Conservation (phyloP, 176 grass and related monocot species). For the Oryza brachyantha region DNA sequence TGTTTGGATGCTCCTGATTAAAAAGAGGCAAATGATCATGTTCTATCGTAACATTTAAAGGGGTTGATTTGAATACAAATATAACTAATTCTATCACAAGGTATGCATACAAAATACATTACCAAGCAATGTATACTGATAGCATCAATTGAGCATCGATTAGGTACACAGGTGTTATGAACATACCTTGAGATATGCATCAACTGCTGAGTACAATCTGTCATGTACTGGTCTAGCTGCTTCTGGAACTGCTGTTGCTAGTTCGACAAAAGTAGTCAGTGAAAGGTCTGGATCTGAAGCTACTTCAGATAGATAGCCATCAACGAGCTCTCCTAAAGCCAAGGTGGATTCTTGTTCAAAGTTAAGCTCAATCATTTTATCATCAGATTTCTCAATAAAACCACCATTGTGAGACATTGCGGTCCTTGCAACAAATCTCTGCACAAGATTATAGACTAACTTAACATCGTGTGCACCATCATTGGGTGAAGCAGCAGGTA, state of each 20-base stretch:
- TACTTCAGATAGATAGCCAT: slow-evolving; percentile 82
- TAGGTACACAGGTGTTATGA: slow-evolving; percentile 16
- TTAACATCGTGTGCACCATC: slow-evolving; percentile 59
- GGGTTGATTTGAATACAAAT: neutral
- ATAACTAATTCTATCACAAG: too few species aligned
- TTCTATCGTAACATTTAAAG: neutral
- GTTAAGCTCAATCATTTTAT: slow-evolving; percentile 70
- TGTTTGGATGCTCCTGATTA: slow-evolving; percentile 66
- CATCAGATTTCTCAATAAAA: slow-evolving; percentile 61
- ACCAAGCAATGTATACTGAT: neutral
- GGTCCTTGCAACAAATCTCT: slow-evolving; percentile 67
- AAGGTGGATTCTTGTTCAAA: slow-evolving; percentile 65
- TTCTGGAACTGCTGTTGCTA: slow-evolving; percentile 74
- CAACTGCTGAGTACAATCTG: slow-evolving; percentile 74
- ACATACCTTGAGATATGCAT: slow-evolving; percentile 94
- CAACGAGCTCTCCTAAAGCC: slow-evolving; percentile 77
- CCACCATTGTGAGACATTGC: slow-evolving; percentile 35
- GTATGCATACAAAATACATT: neutral
- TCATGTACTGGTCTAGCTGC: slow-evolving; percentile 72
- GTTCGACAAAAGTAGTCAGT: slow-evolving; percentile 68
- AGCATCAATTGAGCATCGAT: neutral
- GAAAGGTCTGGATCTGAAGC: slow-evolving; percentile 71
- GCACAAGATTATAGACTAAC: slow-evolving; percentile 74
- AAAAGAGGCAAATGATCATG: slow-evolving; percentile 30
- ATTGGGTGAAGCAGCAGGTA: slow-evolving; percentile 45